Evolutionary conservation across 129 eudicot genomes (phyloP).

Genomic region (Gnaphalium uliginosum): DNA sequence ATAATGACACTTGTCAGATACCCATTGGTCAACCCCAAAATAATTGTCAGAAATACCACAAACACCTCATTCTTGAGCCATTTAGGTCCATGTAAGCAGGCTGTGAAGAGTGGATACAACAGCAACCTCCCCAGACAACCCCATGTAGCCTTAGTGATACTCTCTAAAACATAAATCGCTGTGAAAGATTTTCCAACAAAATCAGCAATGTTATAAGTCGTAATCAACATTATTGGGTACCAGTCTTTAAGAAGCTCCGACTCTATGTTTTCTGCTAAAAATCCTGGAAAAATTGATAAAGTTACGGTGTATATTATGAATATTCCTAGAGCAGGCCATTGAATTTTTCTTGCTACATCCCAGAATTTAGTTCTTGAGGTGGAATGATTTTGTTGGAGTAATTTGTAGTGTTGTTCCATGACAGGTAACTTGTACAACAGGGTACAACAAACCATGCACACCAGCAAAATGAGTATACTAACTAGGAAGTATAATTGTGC

Average conservation of each 20-base stretch:
- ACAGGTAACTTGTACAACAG: conserved; percentile 57
- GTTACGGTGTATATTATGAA: conserved; percentile 66
- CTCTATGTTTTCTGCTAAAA: conserved; percentile 61
- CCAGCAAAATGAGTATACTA: conserved; percentile 48
- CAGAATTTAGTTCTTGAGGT: conserved; percentile 46
- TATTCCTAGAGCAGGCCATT: conserved; percentile 70
- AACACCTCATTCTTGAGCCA: conserved; percentile 68
- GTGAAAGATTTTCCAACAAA: conserved; percentile 70
- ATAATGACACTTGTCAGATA: conserved; percentile 81
- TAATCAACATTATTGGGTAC: conserved; percentile 72
- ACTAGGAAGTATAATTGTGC: conserved; percentile 72
- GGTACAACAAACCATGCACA: conserved; percentile 61
- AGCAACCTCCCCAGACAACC: conserved; percentile 55
- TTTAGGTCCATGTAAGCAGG: conserved; percentile 70
- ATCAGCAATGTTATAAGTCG: conserved; percentile 61
- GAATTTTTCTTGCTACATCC: conserved; percentile 47
- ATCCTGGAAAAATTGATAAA: conserved; percentile 81
- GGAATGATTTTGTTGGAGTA: conserved; percentile 34
- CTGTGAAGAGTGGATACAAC: conserved; percentile 69
- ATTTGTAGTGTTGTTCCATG: conserved; percentile 62
- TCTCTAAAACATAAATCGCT: conserved; percentile 42
- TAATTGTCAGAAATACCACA: conserved; percentile 55
- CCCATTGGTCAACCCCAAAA: conserved; percentile 83
- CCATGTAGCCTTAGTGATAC: conserved; percentile 66
- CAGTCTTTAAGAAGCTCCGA: conserved; percentile 65